phyloP scores from a whole-genome alignment of 1,284 basidiomycete genomes.

The Inonotus hispidus region DNA sequence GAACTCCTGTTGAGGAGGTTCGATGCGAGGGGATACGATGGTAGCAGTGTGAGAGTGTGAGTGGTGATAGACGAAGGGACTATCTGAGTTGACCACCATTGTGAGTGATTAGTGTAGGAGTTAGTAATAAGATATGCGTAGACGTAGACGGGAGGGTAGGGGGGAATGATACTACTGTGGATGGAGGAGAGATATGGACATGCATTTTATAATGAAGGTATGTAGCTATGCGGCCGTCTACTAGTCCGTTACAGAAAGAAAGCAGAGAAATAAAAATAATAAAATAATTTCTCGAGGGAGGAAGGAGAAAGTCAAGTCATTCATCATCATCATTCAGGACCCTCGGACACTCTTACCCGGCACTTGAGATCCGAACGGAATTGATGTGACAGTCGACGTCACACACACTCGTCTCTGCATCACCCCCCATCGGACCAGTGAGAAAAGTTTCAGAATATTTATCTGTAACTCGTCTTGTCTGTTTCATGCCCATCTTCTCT shows the following conservation, averaged over 20 bases:
- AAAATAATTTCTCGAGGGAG: no score
- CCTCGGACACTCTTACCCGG: no score
- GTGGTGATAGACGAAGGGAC: background rate
- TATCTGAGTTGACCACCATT: conserved; percentile 9
- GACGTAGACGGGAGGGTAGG: no score
- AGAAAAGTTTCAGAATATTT: no score
- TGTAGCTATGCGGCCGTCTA: background rate
- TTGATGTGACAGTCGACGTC: no score
- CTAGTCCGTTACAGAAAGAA: background rate
- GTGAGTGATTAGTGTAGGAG: background rate
- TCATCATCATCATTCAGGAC: no score
- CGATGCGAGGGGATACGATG: background rate
- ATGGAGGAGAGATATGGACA: background rate
- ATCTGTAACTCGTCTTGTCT: no score
- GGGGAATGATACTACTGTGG: background rate
- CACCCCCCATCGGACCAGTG: no score
- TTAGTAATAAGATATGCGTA: background rate
- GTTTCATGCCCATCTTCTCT: no score
- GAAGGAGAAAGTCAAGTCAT: no score
- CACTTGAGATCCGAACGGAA: no score
- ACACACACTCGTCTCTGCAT: no score
- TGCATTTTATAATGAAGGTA: background rate
- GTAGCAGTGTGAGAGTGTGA: background rate
- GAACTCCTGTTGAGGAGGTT: background rate
- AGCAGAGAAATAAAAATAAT: background rate